Conservation (phyloP, 371 early-diverging fungal species). For the Actinomucor elegans region DNA sequence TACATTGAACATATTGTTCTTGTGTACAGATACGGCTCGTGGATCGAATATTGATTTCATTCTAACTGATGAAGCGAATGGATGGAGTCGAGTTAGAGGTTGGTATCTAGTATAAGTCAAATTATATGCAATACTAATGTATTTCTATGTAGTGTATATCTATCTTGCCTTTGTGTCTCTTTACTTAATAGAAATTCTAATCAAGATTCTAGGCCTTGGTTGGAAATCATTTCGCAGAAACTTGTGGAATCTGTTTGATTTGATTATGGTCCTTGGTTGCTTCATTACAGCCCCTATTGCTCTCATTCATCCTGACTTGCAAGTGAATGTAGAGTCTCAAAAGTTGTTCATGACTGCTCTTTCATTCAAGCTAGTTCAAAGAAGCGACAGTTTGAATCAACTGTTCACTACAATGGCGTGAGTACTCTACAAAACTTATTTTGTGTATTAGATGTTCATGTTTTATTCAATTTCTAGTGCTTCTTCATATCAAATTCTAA, state of each 20-base stretch:
- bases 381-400: conserved; percentile 64
- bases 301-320: conserved; percentile 28
- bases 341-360: conserved; percentile 66
- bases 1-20: conserved; percentile 49
- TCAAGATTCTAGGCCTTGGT: conserved; percentile 58
- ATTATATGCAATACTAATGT: not conserved
- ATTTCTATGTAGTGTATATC: conserved; percentile 35
- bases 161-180: conserved; percentile 48
- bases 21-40: conserved; percentile 51
- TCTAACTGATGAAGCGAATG: no score
- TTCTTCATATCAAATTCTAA: conserved; percentile 61
- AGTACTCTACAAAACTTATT: no score
- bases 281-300: conserved; percentile 45
- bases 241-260: conserved; percentile 65
- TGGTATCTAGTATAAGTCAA: no score
- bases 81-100: conserved; percentile 35
- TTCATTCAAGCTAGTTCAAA: conserved; percentile 64
- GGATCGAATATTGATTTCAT: conserved; percentile 17
- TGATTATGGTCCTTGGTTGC: conserved; percentile 52
- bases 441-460: no score
- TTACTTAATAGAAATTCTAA: conserved; percentile 53
- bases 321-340: conserved; percentile 55
- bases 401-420: conserved; percentile 71
- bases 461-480: conserved; percentile 26
- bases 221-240: conserved; percentile 59